Conservation (phyloP, 192 early-diverging fungal genomes). For the Lunasporangiospora selenospora region DNA sequence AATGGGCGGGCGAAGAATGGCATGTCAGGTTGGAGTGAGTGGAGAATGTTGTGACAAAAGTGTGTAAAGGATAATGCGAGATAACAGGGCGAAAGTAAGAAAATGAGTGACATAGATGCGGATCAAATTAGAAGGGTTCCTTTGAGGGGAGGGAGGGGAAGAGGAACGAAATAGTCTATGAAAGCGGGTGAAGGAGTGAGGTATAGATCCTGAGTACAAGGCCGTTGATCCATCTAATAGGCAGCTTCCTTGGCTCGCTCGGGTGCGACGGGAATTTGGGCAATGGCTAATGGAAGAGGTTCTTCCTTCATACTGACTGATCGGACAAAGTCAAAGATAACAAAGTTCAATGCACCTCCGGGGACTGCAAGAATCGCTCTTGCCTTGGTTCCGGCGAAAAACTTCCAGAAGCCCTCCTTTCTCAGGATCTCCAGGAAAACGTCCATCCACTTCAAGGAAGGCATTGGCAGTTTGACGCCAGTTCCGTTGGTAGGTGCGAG, state of each 20-base stretch:
- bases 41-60: not conserved
- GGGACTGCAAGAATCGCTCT: constrained; percentile 45
- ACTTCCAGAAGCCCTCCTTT: constrained; percentile 45
- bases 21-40: too few species aligned
- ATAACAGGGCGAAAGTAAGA: not conserved
- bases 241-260: not conserved
- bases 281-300: not conserved
- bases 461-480: constrained; percentile 31
- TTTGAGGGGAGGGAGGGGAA: not conserved
- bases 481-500: constrained; percentile 30
- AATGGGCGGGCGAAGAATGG: not conserved
- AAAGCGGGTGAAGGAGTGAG: not conserved
- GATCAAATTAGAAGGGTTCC: constrained; percentile 9
- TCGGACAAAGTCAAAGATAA: constrained; percentile 52
- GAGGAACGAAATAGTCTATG: not conserved
- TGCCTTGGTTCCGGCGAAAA: constrained; percentile 41
- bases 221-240: not conserved
- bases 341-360: constrained; percentile 49
- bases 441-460: constrained; percentile 40
- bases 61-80: not conserved
- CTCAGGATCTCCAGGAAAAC: constrained; percentile 45
- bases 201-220: too few species aligned
- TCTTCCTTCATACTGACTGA: constrained; percentile 24
- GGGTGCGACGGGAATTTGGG: too few species aligned
- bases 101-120: too few species aligned